Evolutionary conservation across 768 basidiomycete genomes (phyloP).

Genomic region (Dentipellis sp.): DNA sequence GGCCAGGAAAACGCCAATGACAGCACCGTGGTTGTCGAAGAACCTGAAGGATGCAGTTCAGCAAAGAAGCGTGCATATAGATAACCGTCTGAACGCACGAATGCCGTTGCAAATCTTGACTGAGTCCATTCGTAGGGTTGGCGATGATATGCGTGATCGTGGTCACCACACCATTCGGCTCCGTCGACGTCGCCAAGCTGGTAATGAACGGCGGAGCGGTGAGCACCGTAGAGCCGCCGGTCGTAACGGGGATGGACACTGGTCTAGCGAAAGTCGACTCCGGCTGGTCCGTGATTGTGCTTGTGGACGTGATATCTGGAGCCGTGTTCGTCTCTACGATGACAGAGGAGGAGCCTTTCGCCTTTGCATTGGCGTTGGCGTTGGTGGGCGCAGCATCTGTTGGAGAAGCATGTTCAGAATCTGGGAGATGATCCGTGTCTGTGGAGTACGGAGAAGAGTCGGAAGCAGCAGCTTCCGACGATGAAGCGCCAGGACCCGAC

Average conservation of each 20-base stretch:
- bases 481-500: not conserved
- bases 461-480: not conserved
- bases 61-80: not conserved
- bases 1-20: slow-evolving; percentile 66
- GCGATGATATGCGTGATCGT: slow-evolving; percentile 46
- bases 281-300: slow-evolving; percentile 31
- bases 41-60: slow-evolving; percentile 31
- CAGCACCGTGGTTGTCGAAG: slow-evolving; percentile 57
- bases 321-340: too few relatives aligned
- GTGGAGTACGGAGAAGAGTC: not conserved
- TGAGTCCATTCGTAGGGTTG: slow-evolving; percentile 29
- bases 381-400: not conserved
- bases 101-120: not conserved
- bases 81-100: slow-evolving; percentile 4
- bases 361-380: not conserved
- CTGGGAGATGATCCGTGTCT: not conserved
- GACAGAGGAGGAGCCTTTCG: not conserved
- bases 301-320: slow-evolving; percentile 21
- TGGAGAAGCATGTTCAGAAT: not conserved
- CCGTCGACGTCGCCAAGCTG: slow-evolving; percentile 34
- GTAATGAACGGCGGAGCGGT: slow-evolving; percentile 40
- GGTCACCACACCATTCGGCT: slow-evolving; percentile 37
- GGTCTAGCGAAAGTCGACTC: slow-evolving; percentile 37
- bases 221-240: slow-evolving; percentile 29
- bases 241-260: slow-evolving; percentile 31